Evolutionary conservation across 495 filamentous ascomycete genomes (phyloP), one percentile per base, ranked within the genome.

Genomic region (Viridothelium virens): DNA sequence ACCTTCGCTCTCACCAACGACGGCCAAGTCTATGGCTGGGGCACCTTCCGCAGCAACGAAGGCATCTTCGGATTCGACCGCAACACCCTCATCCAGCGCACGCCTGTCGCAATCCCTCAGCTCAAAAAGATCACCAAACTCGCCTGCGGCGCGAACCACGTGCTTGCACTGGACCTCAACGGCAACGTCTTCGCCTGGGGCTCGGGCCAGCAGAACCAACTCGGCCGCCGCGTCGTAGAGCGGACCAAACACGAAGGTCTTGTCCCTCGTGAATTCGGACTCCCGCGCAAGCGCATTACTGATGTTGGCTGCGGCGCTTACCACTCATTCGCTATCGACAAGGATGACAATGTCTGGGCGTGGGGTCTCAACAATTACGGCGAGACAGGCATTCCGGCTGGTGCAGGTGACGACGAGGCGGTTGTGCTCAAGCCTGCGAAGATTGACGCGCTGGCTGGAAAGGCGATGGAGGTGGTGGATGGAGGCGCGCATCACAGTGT

Each of bases 301-400:
- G 74, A 80, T 56, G 79, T 92, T 56, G 80, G 77, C 6, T 81
- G 81, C 66, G 89, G 89, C 50, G 80, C 82, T n/a, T 87, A 89
- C 75, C 87, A 91, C 76, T 84, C 80, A 67, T 90, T 96, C 69
- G 90, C 91, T 50, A 81, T 96, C 66, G 86, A 88, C 76, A 79
- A 82, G 25, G 82, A 86, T 47, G 87, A 84, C 41, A 82, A 86
- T 38, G 86, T 94, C 65, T 93, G 84, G 76, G 80, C 86, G 31
- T 97, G 92, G 91, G 93, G 92, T 5, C 77, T 91, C 44, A 97
- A 96, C 78, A 90, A 87, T 74, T 96, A 89, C 73, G 89, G 87
- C 59, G 87, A 93, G 75, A 90, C 87, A 10, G 94, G 90, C 56
- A 82, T 91, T 63, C 79, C 80, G 12, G 82, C 85, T 12, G 83